phyloP scores from a whole-genome alignment of 192 early-diverging fungal species.

The Coemansia sp. region DNA sequence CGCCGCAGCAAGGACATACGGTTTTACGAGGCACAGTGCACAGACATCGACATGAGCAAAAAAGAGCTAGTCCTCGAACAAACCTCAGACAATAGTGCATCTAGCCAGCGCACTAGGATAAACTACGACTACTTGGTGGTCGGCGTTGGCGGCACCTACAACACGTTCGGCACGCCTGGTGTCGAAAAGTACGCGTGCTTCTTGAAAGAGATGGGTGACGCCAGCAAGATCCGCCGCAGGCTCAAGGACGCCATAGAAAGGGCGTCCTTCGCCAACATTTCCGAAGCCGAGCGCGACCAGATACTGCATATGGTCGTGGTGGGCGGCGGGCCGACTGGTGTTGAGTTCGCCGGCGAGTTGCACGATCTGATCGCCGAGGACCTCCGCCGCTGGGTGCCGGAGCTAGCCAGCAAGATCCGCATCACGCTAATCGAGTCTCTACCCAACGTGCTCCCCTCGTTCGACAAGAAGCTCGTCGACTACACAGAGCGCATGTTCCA shows the following conservation, averaged over 20 bases:
- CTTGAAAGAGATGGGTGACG: slow-evolving; percentile 84
- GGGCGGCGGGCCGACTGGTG: slow-evolving; percentile 85
- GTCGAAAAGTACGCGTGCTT: slow-evolving; percentile 83
- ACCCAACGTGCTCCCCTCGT: slow-evolving; percentile 71
- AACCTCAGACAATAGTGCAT: slow-evolving; percentile 55
- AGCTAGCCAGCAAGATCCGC: slow-evolving; percentile 60
- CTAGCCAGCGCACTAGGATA: slow-evolving; percentile 29
- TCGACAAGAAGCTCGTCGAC: slow-evolving; percentile 70
- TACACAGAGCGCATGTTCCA: slow-evolving; percentile 78
- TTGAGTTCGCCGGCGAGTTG: slow-evolving; percentile 73
- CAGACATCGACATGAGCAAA: slow-evolving; percentile 74
- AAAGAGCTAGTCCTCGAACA: slow-evolving; percentile 79
- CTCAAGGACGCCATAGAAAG: slow-evolving; percentile 80
- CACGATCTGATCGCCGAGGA: slow-evolving; percentile 85
- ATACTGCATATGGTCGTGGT: slow-evolving; percentile 83
- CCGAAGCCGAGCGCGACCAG: slow-evolving; percentile 62
- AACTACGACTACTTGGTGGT: slow-evolving; percentile 86
- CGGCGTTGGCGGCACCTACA: slow-evolving; percentile 73
- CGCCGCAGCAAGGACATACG: slow-evolving; percentile 75
- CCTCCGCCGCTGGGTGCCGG: slow-evolving; percentile 70
- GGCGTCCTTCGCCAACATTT: slow-evolving; percentile 67
- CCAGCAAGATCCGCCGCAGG: slow-evolving; percentile 71
- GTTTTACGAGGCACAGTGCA: slow-evolving; percentile 84
- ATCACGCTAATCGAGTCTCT: slow-evolving; percentile 81
- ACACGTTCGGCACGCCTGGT: slow-evolving; percentile 84